phyloP scores from a whole-genome alignment of 192 early-diverging fungal species.

The Coemansia asiatica region DNA sequence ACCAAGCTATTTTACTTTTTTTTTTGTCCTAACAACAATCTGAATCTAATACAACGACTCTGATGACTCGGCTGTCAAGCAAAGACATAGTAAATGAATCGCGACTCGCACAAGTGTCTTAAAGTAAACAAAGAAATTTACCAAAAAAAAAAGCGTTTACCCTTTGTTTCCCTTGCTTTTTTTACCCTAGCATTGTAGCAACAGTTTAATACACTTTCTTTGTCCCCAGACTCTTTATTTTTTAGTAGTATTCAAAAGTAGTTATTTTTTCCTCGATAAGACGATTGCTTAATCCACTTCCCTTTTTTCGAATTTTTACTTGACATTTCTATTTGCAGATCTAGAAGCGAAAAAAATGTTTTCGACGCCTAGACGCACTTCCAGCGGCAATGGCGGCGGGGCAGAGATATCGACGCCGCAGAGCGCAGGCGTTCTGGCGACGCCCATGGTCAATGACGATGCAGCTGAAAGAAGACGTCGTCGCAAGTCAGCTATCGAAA shows the following conservation, averaged over 20 bases:
- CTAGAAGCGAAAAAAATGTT: background rate
- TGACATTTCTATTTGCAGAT: background rate
- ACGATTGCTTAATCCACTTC: background rate
- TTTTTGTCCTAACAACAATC: too few relatives aligned
- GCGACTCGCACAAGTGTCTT: background rate
- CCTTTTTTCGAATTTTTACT: background rate
- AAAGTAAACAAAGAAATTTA: background rate
- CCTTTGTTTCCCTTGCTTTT: conserved; percentile 11
- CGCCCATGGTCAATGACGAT: conserved; percentile 56
- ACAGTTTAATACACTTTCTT: background rate
- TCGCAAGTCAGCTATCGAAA: conserved; percentile 54
- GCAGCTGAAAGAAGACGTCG: conserved; percentile 54
- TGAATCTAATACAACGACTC: too few relatives aligned
- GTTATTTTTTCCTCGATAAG: too few relatives aligned
- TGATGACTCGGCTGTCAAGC: too few relatives aligned
- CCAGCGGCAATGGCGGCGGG: conserved; percentile 16
- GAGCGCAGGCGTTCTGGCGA: conserved; percentile 30
- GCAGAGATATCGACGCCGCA: conserved; percentile 35
- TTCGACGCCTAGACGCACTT: conserved; percentile 29
- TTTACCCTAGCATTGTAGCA: background rate
- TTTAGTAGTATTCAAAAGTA: too few relatives aligned
- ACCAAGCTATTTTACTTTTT: too few relatives aligned
- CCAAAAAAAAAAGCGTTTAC: conserved; percentile 3
- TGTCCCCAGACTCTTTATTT: background rate
- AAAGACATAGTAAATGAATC: too few relatives aligned